phyloP scores from a whole-genome alignment of 2,329 filamentous ascomycete genomes.

The Hymenoscyphus scutula region DNA sequence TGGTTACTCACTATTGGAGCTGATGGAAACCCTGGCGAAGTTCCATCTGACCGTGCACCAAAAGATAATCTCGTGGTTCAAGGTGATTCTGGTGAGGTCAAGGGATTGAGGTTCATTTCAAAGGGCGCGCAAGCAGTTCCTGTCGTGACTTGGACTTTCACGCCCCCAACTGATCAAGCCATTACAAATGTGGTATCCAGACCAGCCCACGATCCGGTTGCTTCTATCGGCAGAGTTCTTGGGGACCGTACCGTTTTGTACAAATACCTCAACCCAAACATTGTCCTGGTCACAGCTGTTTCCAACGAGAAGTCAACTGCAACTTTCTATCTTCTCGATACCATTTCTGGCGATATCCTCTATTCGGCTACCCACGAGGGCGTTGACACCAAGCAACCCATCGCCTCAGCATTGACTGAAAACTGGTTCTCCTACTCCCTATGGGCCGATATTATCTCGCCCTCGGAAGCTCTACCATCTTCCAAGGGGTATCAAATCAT shows the following conservation, averaged over 20 bases:
- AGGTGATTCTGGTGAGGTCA: constrained; percentile 48
- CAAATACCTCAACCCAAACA: constrained; percentile 93
- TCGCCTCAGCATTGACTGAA: constrained; percentile 79
- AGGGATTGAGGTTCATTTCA: constrained; percentile 54
- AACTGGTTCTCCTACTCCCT: constrained; percentile 95
- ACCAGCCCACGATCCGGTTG: constrained; percentile 78
- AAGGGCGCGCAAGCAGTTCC: constrained; percentile 39
- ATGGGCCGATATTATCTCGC: constrained; percentile 58
- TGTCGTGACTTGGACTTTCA: constrained; percentile 69
- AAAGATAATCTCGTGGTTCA: constrained; percentile 55
- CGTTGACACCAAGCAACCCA: constrained; percentile 70
- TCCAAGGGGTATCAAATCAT: constrained; percentile 85
- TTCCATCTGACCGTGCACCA: constrained; percentile 47
- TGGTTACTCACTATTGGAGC: constrained; percentile 54
- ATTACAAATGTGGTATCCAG: constrained; percentile 67
- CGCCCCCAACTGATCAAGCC: constrained; percentile 61
- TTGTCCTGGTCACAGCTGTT: constrained; percentile 70
- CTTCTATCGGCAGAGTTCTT: constrained; percentile 91
- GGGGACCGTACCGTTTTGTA: constrained; percentile 92
- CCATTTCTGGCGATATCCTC: constrained; percentile 78
- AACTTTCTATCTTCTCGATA: constrained; percentile 78
- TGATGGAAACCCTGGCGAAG: constrained; percentile 48
- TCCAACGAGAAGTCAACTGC: constrained; percentile 58
- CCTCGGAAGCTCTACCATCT: constrained; percentile 53
- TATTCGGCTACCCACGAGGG: constrained; percentile 67